phyloP scores from a whole-genome alignment of 768 basidiomycete genomes.

The Cystobasidium onofrii region DNA sequence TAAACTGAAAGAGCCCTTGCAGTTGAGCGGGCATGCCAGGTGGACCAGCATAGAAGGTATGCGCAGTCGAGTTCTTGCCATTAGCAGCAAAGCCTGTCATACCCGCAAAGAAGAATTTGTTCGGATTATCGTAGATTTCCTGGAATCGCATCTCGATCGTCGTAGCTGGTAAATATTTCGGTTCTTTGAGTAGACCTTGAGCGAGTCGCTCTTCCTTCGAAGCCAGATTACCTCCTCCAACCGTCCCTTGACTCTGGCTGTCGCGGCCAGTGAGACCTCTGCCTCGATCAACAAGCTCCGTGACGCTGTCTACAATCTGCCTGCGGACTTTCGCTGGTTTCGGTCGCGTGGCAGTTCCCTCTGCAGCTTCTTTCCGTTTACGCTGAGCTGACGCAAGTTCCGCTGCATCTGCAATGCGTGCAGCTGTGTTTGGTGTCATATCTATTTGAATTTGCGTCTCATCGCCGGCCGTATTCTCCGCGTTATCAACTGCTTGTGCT shows the following conservation, averaged over 20 bases:
- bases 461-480: not conserved
- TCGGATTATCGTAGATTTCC: constrained; percentile 74
- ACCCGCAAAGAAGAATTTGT: constrained; percentile 76
- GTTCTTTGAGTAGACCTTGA: constrained; percentile 45
- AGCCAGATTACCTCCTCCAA: constrained; percentile 5
- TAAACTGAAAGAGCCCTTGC: constrained; percentile 65
- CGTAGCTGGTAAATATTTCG: constrained; percentile 77
- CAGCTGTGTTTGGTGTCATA: constrained; percentile 34
- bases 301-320: constrained; percentile 34
- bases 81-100: constrained; percentile 48
- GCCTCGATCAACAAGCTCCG: constrained; percentile 26
- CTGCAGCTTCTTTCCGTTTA: constrained; percentile 3
- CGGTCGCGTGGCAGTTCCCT: not conserved
- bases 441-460: constrained; percentile 12
- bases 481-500: not conserved
- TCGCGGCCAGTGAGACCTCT: not conserved
- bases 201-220: constrained; percentile 22
- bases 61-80: constrained; percentile 51
- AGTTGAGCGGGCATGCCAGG: constrained; percentile 75
- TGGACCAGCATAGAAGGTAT: constrained; percentile 70
- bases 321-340: constrained; percentile 20
- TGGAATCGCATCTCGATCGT: constrained; percentile 74
- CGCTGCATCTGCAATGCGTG: constrained; percentile 28
- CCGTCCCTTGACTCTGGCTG: constrained; percentile 1
- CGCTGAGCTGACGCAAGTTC: not conserved